Evolutionary conservation across 208 protist genomes (phyloP), one percentile per base, ranked within the genome.

Genomic region (Leptomonas pyrrhocoris): DNA sequence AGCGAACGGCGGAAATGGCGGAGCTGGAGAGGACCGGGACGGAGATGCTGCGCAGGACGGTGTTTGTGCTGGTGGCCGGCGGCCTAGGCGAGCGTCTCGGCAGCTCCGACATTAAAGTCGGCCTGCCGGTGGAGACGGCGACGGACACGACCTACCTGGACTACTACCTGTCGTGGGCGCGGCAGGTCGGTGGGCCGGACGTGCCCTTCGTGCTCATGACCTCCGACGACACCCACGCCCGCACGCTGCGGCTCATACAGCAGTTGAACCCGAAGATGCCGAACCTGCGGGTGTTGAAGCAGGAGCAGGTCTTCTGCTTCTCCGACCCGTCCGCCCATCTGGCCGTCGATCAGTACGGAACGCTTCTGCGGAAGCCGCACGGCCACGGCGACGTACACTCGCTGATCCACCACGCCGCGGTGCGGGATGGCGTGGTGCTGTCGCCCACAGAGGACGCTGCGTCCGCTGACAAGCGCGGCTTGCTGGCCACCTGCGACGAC

Each of bases 361-460:
- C 59, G 36, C 68, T 93, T 25, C 55, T 90, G 38, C 85, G 84
- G 15, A 98, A 98, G 73, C 96, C 96, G 4, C 94, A 98, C 77
- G 96, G 96, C 0, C 96, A 98, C 83, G 96, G 96, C 34, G 96
- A 98, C 68, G 93, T 98, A 49, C 96, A 98, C 79, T 76, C 77
- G 28, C 81, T 98, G 21, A 61, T 98, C 31, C 75, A 93, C 76
- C 49, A 53, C 18, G 71, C 89, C 0, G 86, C 62, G 8, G 62
- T 59, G 31, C 34, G 11, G 25, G 43, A 57, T 9, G 50, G 42
- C 28, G 30, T 64, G 50, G 40, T 58, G 42, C 23, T 27, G 36
- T 25, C 40, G 8, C 8, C 57, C 15, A 2, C 55, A 31, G 15
- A 28, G 25, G 27, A 16, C 31, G 61, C 51, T 5, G 43, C 51